Evolutionary conservation across 208 protist species (phyloP), one percentile per base, ranked within the genome.

Genomic region (Leishmania turanica): DNA sequence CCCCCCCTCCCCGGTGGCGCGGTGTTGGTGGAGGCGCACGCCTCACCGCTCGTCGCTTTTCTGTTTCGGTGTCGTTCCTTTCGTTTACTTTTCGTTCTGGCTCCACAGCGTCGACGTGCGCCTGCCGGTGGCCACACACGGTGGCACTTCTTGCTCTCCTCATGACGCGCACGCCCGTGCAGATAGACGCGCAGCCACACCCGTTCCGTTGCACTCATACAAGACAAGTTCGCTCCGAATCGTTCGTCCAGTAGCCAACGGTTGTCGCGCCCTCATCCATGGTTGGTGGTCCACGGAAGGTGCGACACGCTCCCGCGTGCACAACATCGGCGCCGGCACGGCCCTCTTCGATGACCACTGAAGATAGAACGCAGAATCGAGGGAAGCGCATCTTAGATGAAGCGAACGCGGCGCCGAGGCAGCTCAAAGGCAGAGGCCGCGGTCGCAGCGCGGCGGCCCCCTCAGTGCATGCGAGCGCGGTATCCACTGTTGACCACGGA

Each of bases 251-350:
- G 65, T 40, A 47, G 65, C 40, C 40, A 70, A 70, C 8, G 65
- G 34, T 24, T 27, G 13, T 70, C 65, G 19, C 27, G 2, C 65
- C 65, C 65, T 47, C 31, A 24, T 49, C 42, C 27, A 80, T 77
- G 69, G 81, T 68, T 42, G 64, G 66, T 19, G 66, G 68, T 49
- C 69, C 64, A 58, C 49, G 13, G 6, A 83, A 72, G 34, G 31
- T 31, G 79, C 60, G 79, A 45, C 64, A 64, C 27, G 9, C 62
- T 53, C 74, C 73, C 62, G 62, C 73, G 62, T 56, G 37, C 49
- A 58, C 70, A 71, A 1, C 56, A 27, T 13, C 69, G 56, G 34
- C 69, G 31, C 56, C 70, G 45, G 64, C 70, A 68, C 27, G 8
- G 31, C 31, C 62, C 62, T 68, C 31, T 2, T 60, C 73, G 27